Base-by-base conservation (phyloP, 2,329 filamentous ascomycete genomes). In the Elsinoe ampelina region DNA sequence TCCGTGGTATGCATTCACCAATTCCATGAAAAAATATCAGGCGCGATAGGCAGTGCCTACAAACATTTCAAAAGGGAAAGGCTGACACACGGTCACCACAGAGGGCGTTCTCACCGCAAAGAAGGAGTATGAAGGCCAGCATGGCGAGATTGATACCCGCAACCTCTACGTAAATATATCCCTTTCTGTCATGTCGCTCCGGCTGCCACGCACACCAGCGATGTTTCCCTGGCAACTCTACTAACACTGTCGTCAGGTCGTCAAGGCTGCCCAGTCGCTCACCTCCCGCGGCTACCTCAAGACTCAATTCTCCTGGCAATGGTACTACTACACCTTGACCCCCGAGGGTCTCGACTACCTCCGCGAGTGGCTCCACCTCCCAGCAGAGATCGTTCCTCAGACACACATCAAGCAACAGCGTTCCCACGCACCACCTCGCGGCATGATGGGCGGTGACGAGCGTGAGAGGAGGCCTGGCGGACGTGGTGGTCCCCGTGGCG, bases 351-450 rank as follows among this genome's bases (percentile, higher is more conserved):
- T 98, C 76, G 92, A 97, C 82, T 98, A 98, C 85, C 91, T 98
- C 77, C 92, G 93, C 75, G 93, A 98, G 83, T 98, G 93, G 93
- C 91, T 98, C 70, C 93, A 98, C 81, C 87, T 98, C 71, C 93
- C 93, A 72, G 91, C 93, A 75, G 93, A 98, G 85, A 96, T 98
- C 74, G 93, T 98, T 67, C 93, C 93, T 69, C 90, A 95, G 72
- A 98, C 93, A 72, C 93, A 98, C 87, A 97, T 98, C 82, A 98
- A 98, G 89, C 91, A 96, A 83, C 90, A 96, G 84, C 89, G 93
- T 78, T 93, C 89, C 71, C 90, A 96, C 79, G 91, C 90, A 80
- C 92, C 92, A 77, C 92, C 93, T 73, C 91, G 93, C 72, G 93
- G 93, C 74, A 97, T 98, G 93, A 85, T 97, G 80, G 90, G 90